Conservation (phyloP, 1,284 basidiomycete genomes). For the Ustilago esculenta region DNA sequence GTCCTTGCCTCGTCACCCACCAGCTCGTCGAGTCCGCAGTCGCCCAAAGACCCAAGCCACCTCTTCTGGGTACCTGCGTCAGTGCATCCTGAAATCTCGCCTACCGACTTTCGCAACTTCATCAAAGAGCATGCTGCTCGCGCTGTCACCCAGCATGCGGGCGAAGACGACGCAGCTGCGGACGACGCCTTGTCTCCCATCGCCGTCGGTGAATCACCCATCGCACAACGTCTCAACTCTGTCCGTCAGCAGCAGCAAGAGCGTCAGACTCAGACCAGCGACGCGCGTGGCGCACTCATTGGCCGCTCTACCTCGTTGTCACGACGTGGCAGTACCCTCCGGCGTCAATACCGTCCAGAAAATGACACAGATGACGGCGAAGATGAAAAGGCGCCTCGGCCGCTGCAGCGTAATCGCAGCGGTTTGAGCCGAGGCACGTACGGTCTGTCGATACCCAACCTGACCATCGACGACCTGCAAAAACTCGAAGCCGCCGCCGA, state of each 20-base stretch:
- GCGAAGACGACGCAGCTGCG: constrained; percentile 3
- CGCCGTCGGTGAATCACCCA: constrained; percentile 34
- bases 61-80: constrained; percentile 98
- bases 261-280: constrained; percentile 12
- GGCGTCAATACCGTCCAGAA: constrained; percentile 74
- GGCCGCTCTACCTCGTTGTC: constrained; percentile 56
- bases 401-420: constrained; percentile 42
- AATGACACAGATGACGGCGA: constrained; percentile 67
- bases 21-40: constrained; percentile 23
- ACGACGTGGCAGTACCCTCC: constrained; percentile 60
- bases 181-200: constrained; percentile 26
- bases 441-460: constrained; percentile 69
- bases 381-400: constrained; percentile 71
- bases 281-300: constrained; percentile 32
- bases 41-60: constrained; percentile 67
- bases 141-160: constrained; percentile 58
- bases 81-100: constrained; percentile 95
- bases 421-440: constrained; percentile 26
- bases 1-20: constrained; percentile 17
- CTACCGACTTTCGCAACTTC: constrained; percentile 91
- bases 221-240: constrained; percentile 42
- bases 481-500: constrained; percentile 90
- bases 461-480: constrained; percentile 91
- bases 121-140: constrained; percentile 85
- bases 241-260: constrained; percentile 42